phyloP scores from a whole-genome alignment of 2,329 filamentous ascomycete species.

The Pestalotiopsis sp. region DNA sequence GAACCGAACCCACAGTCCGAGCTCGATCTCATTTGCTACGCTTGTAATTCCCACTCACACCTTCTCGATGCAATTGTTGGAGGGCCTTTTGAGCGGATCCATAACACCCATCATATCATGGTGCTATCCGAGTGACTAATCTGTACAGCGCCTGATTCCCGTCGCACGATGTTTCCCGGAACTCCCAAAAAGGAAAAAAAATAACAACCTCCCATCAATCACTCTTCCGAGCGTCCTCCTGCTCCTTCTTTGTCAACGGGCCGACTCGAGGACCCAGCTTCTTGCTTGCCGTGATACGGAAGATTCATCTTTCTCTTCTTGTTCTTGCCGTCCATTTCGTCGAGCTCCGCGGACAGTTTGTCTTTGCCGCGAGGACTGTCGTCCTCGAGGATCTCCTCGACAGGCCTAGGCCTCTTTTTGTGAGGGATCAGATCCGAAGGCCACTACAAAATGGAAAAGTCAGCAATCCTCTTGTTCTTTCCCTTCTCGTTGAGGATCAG shows the following conservation, averaged over 20 bases:
- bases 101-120: no score
- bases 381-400: slow-evolving; percentile 27
- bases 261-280: background rate
- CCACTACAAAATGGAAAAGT: slow-evolving; percentile 1
- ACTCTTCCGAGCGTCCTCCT: background rate
- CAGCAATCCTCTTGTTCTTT: background rate
- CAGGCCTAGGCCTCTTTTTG: slow-evolving; percentile 23
- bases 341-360: slow-evolving; percentile 31
- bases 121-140: background rate
- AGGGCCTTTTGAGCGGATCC: no score
- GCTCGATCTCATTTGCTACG: no score
- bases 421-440: slow-evolving; percentile 19
- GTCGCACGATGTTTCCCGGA: background rate
- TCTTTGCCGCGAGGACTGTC: slow-evolving; percentile 29
- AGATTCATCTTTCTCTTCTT: slow-evolving; percentile 5
- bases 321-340: slow-evolving; percentile 20
- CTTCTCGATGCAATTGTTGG: no score
- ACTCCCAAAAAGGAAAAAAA: background rate
- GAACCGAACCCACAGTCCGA: no score
- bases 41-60: no score
- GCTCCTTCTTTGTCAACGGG: background rate
- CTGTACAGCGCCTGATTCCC: background rate
- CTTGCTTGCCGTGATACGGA: background rate
- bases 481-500: background rate
- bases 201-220: background rate